Conservation (phyloP, 1,139 yeast genomes). For the Eremothecium sinecaudum region DNA sequence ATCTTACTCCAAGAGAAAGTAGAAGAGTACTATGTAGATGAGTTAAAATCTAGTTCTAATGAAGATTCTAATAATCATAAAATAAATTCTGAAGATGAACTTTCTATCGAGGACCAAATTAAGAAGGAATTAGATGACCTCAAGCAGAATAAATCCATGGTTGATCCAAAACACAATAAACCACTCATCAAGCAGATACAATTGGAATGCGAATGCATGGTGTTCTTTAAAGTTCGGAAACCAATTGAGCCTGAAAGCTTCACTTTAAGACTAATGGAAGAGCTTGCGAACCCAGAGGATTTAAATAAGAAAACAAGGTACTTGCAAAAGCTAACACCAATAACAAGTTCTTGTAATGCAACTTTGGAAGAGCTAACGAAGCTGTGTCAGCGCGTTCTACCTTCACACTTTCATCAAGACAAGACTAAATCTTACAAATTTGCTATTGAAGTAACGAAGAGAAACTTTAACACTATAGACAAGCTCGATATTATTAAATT, state of each 20-base stretch:
- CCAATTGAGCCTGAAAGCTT: constrained; percentile 74
- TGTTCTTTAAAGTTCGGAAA: constrained; percentile 68
- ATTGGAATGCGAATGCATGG: constrained; percentile 72
- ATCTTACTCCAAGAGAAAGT: constrained; percentile 51
- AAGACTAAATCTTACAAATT: constrained; percentile 48
- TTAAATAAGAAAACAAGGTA: constrained; percentile 50
- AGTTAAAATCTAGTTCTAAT: constrained; percentile 30
- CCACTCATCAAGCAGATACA: constrained; percentile 55
- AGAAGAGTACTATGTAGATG: constrained; percentile 43
- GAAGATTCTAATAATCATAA: constrained; percentile 23
- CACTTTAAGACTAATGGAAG: constrained; percentile 54
- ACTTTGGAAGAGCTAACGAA: constrained; percentile 55
- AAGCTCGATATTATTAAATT: constrained; percentile 60
- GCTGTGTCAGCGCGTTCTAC: constrained; percentile 47
- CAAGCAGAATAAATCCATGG: constrained; percentile 28
- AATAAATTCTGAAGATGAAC: constrained; percentile 31
- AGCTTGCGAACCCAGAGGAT: constrained; percentile 40
- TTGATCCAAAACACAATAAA: constrained; percentile 34
- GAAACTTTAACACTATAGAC: constrained; percentile 68
- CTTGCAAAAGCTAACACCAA: constrained; percentile 74
- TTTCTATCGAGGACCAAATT: constrained; percentile 68
- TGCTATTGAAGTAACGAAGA: constrained; percentile 70
- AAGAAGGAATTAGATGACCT: constrained; percentile 56
- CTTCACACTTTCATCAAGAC: constrained; percentile 57
- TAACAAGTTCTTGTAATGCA: constrained; percentile 67